Percentiles rank a stretch among this genome's conserved stretches.
phyloP scores from a whole-genome alignment of 495 filamentous ascomycete genomes.

The Xylaria sp. region DNA sequence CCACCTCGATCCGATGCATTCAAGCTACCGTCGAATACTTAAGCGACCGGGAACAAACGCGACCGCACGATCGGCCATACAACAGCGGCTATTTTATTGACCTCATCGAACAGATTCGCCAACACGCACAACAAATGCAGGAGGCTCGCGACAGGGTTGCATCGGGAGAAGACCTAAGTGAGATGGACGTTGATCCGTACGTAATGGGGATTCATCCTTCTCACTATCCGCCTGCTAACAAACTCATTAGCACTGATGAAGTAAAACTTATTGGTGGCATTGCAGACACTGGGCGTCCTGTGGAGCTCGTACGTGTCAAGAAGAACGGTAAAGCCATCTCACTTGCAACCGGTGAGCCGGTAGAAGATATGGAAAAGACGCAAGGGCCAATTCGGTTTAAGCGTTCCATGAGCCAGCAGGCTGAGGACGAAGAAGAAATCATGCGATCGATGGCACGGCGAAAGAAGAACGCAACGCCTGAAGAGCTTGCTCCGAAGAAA shows the following conservation, averaged over 20 bases:
- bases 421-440: slow-evolving; percentile 74
- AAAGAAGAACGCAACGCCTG: slow-evolving; percentile 76
- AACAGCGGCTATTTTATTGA: slow-evolving; percentile 94
- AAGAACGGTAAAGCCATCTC: slow-evolving; percentile 81
- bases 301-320: slow-evolving; percentile 75
- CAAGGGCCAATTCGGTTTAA: slow-evolving; percentile 60
- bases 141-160: slow-evolving; percentile 56
- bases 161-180: slow-evolving; percentile 49
- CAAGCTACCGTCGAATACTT: slow-evolving; percentile 81
- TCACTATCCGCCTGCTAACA: slow-evolving; percentile 46
- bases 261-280: slow-evolving; percentile 79
- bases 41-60: slow-evolving; percentile 79
- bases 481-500: slow-evolving; percentile 74
- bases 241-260: slow-evolving; percentile 62
- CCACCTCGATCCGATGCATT: slow-evolving; percentile 84
- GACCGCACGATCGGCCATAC: slow-evolving; percentile 84
- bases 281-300: slow-evolving; percentile 75
- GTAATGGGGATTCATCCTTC: slow-evolving; percentile 23
- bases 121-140: slow-evolving; percentile 67
- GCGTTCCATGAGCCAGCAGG: slow-evolving; percentile 65
- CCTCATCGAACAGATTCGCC: slow-evolving; percentile 82
- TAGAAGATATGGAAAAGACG: slow-evolving; percentile 58
- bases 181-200: slow-evolving; percentile 64
- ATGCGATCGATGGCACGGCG: slow-evolving; percentile 88
- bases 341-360: slow-evolving; percentile 64